Percentiles rank a stretch among this genome's conserved stretches.
phyloP scores from a whole-genome alignment of 2,329 filamentous ascomycete genomes.

The Stemphylium beticola region DNA sequence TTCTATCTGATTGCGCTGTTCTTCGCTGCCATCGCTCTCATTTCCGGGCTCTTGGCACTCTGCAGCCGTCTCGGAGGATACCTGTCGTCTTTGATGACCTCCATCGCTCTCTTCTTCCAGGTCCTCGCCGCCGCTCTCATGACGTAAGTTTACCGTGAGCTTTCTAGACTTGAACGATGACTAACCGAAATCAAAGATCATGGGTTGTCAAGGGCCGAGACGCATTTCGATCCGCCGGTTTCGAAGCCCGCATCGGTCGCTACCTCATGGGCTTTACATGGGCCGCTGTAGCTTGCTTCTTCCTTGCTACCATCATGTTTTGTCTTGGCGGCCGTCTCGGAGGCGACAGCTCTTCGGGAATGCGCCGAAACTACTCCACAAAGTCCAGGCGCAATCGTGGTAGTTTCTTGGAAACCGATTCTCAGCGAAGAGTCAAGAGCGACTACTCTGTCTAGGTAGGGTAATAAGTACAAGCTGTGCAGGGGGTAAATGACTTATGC shows the following conservation, averaged over 20 bases:
- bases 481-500: not conserved
- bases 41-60: conserved; percentile 71
- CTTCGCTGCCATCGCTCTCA: conserved; percentile 73
- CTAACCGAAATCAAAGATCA: conserved; percentile 52
- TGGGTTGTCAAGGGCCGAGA: conserved; percentile 75
- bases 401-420: conserved; percentile 62
- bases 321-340: conserved; percentile 64
- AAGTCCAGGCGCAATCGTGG: conserved; percentile 52
- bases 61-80: conserved; percentile 74
- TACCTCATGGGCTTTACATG: conserved; percentile 81
- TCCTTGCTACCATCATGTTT: conserved; percentile 72
- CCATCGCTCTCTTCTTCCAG: conserved; percentile 72
- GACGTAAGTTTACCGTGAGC: conserved; percentile 64
- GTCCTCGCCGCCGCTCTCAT: conserved; percentile 71
- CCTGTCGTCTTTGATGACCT: conserved; percentile 64
- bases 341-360: conserved; percentile 49
- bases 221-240: conserved; percentile 63
- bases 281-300: conserved; percentile 70
- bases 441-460: conserved; percentile 13
- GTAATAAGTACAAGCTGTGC: not conserved
- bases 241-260: conserved; percentile 65
- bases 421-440: conserved; percentile 45
- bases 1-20: conserved; percentile 86
- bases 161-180: conserved; percentile 2
- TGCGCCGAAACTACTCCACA: conserved; percentile 57